phyloP scores from a whole-genome alignment of 371 early-diverging fungal species.

The Haplosporangium sp. region DNA sequence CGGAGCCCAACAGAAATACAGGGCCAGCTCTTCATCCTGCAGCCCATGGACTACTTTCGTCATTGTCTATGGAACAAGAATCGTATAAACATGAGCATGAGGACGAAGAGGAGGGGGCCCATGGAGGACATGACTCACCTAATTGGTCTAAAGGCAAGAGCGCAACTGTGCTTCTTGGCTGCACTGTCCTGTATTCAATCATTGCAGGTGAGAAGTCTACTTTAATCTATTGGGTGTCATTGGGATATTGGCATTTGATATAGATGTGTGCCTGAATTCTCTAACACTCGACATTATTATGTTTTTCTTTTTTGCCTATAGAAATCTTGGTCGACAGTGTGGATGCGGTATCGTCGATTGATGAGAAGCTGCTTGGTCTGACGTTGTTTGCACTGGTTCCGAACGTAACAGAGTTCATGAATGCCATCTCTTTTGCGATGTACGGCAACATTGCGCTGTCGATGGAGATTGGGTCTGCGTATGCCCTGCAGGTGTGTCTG shows the following conservation, averaged over 20 bases:
- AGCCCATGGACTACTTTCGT: slow-evolving; percentile 46
- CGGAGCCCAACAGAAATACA: slow-evolving; percentile 11
- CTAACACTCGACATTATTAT: background rate
- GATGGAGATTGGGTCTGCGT: slow-evolving; percentile 97
- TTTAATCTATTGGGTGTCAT: background rate
- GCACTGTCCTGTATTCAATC: slow-evolving; percentile 88
- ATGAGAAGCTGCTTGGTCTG: slow-evolving; percentile 91
- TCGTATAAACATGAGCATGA: slow-evolving; percentile 60
- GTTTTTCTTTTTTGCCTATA: background rate
- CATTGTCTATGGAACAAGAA: slow-evolving; percentile 38
- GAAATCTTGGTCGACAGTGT: slow-evolving; percentile 85
- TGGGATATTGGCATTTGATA: background rate
- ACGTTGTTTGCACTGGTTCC: slow-evolving; percentile 96
- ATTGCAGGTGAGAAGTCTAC: slow-evolving; percentile 69
- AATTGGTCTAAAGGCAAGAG: slow-evolving; percentile 91
- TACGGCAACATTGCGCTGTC: slow-evolving; percentile 93
- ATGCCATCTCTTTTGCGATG: slow-evolving; percentile 95
- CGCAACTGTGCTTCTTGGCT: slow-evolving; percentile 80
- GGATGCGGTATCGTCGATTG: slow-evolving; percentile 79
- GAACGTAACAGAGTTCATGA: slow-evolving; percentile 97
- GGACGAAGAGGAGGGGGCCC: slow-evolving; percentile 71
- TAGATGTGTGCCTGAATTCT: no score
- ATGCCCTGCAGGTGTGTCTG: slow-evolving; percentile 95
- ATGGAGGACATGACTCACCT: slow-evolving; percentile 91
- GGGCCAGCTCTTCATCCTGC: slow-evolving; percentile 31